These are phyloP conservation scores for Cubamyces sp. DNA, from an alignment of 768 basidiomycete species.

Conservation along the genomic window DNA sequence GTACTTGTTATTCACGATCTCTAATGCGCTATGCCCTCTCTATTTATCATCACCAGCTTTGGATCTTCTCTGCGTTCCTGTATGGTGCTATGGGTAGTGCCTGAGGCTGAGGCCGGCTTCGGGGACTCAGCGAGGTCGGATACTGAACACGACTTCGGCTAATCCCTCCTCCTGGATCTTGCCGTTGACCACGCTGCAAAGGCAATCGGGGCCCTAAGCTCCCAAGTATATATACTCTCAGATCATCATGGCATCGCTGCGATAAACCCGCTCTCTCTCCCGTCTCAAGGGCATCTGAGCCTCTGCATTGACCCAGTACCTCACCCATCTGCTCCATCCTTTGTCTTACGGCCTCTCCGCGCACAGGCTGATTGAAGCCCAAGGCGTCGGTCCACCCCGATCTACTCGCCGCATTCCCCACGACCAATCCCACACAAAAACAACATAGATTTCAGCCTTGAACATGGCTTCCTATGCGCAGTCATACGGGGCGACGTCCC, in stretches of 20 bases:
- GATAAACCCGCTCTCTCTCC: slow-evolving; percentile 18
- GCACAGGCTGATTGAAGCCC: too few relatives aligned
- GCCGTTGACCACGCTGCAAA: slow-evolving; percentile 31
- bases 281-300: neutral
- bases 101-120: neutral
- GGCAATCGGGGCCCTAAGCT: slow-evolving; percentile 23
- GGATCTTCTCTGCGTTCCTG: neutral
- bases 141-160: slow-evolving; percentile 22
- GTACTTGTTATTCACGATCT: slow-evolving; percentile 21
- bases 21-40: slow-evolving; percentile 13
- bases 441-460: neutral
- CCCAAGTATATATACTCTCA: slow-evolving; percentile 27
- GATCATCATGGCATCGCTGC: slow-evolving; percentile 21
- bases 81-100: too few relatives aligned
- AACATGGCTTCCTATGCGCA: slow-evolving; percentile 5
- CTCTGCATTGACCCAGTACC: slow-evolving; percentile 2
- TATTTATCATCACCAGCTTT: slow-evolving; percentile 1
- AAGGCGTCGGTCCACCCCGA: neutral
- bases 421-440: neutral
- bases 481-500: slow-evolving; percentile 9
- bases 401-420: neutral
- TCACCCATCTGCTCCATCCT: too few relatives aligned
- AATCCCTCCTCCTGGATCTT: slow-evolving; percentile 27
- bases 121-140: slow-evolving; percentile 5
- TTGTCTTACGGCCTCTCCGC: too few relatives aligned